Evolutionary conservation across 306 rosid species (phyloP).

Genomic region (Cucumis cinereus): DNA sequence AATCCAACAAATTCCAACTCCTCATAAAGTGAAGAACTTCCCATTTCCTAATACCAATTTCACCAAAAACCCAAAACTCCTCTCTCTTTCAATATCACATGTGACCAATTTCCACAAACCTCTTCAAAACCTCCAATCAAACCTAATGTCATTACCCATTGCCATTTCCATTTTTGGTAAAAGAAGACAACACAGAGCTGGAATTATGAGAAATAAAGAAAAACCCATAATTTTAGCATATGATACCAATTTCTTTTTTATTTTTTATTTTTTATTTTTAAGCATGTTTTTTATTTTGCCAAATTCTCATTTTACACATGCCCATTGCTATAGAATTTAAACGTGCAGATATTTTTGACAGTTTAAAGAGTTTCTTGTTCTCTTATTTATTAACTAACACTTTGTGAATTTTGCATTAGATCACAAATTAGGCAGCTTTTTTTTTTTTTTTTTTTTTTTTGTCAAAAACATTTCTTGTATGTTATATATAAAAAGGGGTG

Average conservation of each 20-base stretch:
- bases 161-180: slow-evolving; percentile 1
- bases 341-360: not conserved
- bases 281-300: not conserved
- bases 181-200: not conserved
- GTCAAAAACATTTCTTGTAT: not conserved
- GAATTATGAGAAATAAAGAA: not conserved
- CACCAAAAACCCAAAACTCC: not conserved
- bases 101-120: not conserved
- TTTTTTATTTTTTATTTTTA: not conserved
- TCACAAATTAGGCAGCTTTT: not conserved
- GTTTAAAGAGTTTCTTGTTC: not conserved
- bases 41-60: not conserved
- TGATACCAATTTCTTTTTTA: not conserved
- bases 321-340: not conserved
- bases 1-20: not conserved
- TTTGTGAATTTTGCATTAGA: not conserved
- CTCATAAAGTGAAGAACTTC: not conserved
- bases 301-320: slow-evolving; percentile 18
- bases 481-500: not conserved
- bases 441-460: not conserved
- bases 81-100: not conserved
- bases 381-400: not conserved
- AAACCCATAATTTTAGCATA: not conserved
- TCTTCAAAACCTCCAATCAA: not conserved
- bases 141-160: not conserved